These are phyloP conservation scores for Colletotrichum brevisporum DNA, from an alignment of 2,329 filamentous ascomycete species.

Conservation along the genomic window DNA sequence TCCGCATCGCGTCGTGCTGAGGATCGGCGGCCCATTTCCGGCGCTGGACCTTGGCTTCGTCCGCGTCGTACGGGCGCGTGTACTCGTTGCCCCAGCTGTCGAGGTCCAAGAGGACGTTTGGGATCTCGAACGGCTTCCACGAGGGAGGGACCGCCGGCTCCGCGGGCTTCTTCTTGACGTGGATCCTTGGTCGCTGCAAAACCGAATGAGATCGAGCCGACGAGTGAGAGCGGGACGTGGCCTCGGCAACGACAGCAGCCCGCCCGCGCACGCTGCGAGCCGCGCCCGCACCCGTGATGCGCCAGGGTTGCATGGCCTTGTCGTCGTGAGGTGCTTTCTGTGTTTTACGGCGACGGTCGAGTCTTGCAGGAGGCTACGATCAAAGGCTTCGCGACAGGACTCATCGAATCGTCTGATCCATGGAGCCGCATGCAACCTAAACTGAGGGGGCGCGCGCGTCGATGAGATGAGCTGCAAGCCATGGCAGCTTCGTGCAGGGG, in stretches of 20 bases:
- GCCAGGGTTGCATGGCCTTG: conserved; percentile 15
- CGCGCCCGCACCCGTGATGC: conserved; percentile 1
- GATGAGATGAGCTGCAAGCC: conserved; percentile 12
- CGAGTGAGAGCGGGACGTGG: conserved; percentile 19
- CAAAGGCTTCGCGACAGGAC: conserved; percentile 12
- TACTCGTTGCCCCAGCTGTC: conserved; percentile 61
- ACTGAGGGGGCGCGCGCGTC: conserved; percentile 22
- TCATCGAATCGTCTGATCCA: conserved; percentile 31
- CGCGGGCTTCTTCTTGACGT: conserved; percentile 27
- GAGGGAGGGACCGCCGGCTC: conserved; percentile 18
- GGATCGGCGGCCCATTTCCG: conserved; percentile 48
- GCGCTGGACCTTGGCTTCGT: conserved; percentile 51
- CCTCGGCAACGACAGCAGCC: not conserved
- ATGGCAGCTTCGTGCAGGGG: conserved; percentile 25
- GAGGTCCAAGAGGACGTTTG: conserved; percentile 64
- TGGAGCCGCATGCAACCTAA: conserved; percentile 28
- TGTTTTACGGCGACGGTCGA: not conserved
- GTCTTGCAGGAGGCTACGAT: not conserved
- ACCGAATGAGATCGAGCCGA: conserved; percentile 1
- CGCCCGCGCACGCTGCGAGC: conserved; percentile 5
- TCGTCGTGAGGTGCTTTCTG: not conserved
- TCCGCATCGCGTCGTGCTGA: conserved; percentile 43
- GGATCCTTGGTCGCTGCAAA: conserved; percentile 9
- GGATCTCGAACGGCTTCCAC: conserved; percentile 49
- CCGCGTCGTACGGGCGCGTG: conserved; percentile 58